Evolutionary conservation across 495 filamentous ascomycete species (phyloP), one percentile per base, ranked within the genome.

Genomic region (Penicillium ucsense): DNA sequence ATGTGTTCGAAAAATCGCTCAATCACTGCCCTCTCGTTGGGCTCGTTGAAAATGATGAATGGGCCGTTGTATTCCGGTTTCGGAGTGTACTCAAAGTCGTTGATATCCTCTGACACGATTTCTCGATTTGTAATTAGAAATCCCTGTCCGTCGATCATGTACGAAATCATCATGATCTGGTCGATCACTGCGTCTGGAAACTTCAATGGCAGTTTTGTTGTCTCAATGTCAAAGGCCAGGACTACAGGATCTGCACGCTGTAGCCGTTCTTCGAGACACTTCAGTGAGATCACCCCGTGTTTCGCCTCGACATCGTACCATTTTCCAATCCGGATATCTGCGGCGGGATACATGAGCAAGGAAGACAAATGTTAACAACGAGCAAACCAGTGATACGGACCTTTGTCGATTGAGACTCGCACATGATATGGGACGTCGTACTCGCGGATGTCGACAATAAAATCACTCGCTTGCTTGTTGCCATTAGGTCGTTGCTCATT

Each of bases 151-250:
- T 99, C 92, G 53, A 99, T 97, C 92, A 99, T 99, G 69, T 97
- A 99, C 10, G 94, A 97, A 55, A 99, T 94, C 92, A 99, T 99
- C 91, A 99, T 99, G 55, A 99, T 83, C 66, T 95, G 92, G 68
- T 99, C 92, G 53, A 95, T 83, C 3, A 87, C 75, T 0, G 92
- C 84, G 61, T 97, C 94, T n/a, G 92, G 92, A 60, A 99, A 99
- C 63, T 99, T 99, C 41, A 99, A 72, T 9, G 92, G 92, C 33
- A 94, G 74, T 56, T 99, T 99, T 4, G 88, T 94, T 27, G 92
- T 97, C 62, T 99, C 92, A 59, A 99, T 99, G 79, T 99, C 92
- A 68, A 80, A 99, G 8, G 92, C 92, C 71, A 99, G 84, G 11
- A 99, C 86, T 12, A 99, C 87, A 1, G 92, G 92, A 59, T 99